These are phyloP conservation scores for Chenopodium quinoa DNA, from an alignment of 148 eudicot genomes.

Conservation along the genomic window DNA sequence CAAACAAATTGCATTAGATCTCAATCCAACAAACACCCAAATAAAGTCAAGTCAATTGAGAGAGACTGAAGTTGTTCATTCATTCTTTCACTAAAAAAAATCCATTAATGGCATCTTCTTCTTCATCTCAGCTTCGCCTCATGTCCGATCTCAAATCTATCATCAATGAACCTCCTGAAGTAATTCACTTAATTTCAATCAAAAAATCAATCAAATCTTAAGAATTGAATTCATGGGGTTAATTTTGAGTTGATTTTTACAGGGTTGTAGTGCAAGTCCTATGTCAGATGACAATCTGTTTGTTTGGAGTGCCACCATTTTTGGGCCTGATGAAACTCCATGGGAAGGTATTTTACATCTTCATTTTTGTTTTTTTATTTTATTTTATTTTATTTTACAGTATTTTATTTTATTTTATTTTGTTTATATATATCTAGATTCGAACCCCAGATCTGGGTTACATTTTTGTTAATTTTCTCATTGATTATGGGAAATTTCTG, in stretches of 20 bases:
- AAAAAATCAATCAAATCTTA: background rate
- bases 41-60: background rate
- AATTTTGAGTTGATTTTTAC: background rate
- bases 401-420: no score
- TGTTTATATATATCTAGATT: background rate
- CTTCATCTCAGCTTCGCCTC: slow-evolving; percentile 38
- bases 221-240: background rate
- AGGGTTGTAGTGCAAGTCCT: slow-evolving; percentile 43
- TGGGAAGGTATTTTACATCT: slow-evolving; percentile 32
- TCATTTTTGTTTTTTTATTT: no score
- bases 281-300: slow-evolving; percentile 36
- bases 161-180: slow-evolving; percentile 37
- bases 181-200: background rate
- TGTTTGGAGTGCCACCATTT: slow-evolving; percentile 40
- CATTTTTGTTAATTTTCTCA: background rate
- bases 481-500: background rate
- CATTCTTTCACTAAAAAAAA: background rate
- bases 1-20: background rate
- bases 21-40: background rate
- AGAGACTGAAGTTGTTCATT: background rate
- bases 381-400: no score
- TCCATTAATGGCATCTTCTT: slow-evolving; percentile 14
- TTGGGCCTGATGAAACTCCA: slow-evolving; percentile 38
- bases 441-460: slow-evolving; percentile 8
- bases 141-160: slow-evolving; percentile 43